phyloP scores from a whole-genome alignment of 192 early-diverging fungal species.

The Chytriomyces sp. region DNA sequence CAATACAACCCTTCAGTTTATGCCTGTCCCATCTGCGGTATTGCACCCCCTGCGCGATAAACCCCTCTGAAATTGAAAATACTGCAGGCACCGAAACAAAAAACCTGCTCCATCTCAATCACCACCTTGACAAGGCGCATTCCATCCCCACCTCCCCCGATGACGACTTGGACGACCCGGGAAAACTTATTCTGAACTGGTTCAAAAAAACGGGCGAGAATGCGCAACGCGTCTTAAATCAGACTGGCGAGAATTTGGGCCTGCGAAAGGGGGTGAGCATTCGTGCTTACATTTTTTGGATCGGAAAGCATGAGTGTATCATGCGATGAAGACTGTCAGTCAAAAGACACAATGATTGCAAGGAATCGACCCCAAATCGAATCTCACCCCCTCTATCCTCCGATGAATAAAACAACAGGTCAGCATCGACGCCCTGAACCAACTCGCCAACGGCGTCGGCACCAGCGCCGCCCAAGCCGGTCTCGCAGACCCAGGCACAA shows the following conservation, averaged over 20 bases:
- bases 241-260: conserved; percentile 24
- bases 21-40: conserved; percentile 37
- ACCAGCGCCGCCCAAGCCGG: neutral
- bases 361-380: too few species aligned
- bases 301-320: neutral
- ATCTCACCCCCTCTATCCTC: too few species aligned
- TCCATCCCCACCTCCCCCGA: neutral
- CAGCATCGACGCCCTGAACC: conserved; percentile 17
- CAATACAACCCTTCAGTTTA: too few species aligned
- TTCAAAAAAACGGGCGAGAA: conserved; percentile 39
- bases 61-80: neutral
- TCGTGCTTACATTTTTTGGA: neutral
- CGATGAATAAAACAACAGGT: neutral
- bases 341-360: too few species aligned
- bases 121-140: conserved; percentile 47
- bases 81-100: conserved; percentile 34
- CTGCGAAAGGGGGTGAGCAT: conserved; percentile 7
- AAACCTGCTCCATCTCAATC: conserved; percentile 45
- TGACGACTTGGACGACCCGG: conserved; percentile 37
- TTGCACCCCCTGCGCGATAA: neutral
- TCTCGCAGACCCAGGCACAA: neutral
- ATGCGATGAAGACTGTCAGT: too few species aligned
- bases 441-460: neutral
- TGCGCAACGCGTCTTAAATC: conserved; percentile 20
- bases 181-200: conserved; percentile 43